Evolutionary conservation across 2,329 filamentous ascomycete species (phyloP).

Genomic region (Basipetospora chlamydospora): DNA sequence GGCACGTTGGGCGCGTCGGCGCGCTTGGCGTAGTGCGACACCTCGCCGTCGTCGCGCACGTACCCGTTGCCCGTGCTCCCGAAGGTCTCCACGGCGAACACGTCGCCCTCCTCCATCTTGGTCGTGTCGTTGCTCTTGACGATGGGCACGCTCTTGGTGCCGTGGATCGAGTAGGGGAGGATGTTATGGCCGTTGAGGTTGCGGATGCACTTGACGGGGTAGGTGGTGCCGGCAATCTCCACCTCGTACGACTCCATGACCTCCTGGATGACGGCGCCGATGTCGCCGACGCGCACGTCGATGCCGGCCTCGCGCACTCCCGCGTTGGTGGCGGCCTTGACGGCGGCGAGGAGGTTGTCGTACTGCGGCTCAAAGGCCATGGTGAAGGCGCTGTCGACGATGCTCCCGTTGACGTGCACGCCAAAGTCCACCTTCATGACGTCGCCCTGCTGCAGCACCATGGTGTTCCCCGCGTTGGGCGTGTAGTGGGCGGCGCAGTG

Average conservation of each 20-base stretch:
- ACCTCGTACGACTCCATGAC: conserved; percentile 67
- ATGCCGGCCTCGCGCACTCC: conserved; percentile 72
- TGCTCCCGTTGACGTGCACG: conserved; percentile 65
- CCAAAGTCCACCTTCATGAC: conserved; percentile 77
- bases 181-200: conserved; percentile 68
- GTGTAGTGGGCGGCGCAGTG: conserved; percentile 68
- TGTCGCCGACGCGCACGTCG: conserved; percentile 61
- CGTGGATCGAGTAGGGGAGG: conserved; percentile 61
- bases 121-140: conserved; percentile 63
- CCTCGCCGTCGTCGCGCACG: conserved; percentile 64
- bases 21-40: conserved; percentile 64
- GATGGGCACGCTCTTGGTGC: conserved; percentile 67
- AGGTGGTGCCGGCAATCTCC: conserved; percentile 51
- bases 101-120: conserved; percentile 76
- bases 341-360: conserved; percentile 58
- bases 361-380: conserved; percentile 62
- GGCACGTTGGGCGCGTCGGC: conserved; percentile 43
- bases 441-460: conserved; percentile 56
- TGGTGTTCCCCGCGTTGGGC: conserved; percentile 66
- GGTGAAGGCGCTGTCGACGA: conserved; percentile 72
- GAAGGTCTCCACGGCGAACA: conserved; percentile 73
- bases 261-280: conserved; percentile 58
- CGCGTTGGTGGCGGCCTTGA: conserved; percentile 68
- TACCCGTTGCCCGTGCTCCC: conserved; percentile 64
- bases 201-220: conserved; percentile 56